These are phyloP conservation scores for Boletus rubroflammeus DNA, from an alignment of 768 basidiomycete species.

Conservation along the genomic window DNA sequence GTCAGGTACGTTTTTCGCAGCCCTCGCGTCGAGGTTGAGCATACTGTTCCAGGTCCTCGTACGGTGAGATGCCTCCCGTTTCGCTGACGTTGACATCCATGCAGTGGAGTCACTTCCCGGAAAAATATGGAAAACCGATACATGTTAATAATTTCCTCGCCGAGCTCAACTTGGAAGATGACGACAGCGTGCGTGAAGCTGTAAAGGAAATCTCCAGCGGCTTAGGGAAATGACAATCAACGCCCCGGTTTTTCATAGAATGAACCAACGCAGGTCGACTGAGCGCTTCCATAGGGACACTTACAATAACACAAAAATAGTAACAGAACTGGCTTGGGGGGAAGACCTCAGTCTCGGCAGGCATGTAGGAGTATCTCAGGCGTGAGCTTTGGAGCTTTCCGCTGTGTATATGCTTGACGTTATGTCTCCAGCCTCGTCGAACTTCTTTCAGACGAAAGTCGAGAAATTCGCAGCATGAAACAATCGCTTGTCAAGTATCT, in stretches of 20 bases:
- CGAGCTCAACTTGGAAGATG: conserved; percentile 9
- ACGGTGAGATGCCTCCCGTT: background rate
- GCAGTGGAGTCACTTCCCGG: background rate
- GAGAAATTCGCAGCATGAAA: conserved; percentile 35
- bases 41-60: background rate
- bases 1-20: conserved; percentile 39
- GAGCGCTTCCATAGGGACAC: conserved; percentile 48
- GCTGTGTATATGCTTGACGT: background rate
- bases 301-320: conserved; percentile 53
- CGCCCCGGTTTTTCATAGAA: conserved; percentile 36
- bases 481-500: conserved; percentile 48
- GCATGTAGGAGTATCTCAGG: conserved; percentile 55
- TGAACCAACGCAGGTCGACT: conserved; percentile 2
- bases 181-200: conserved; percentile 43
- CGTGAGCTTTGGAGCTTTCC: conserved; percentile 35
- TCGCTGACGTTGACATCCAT: background rate
- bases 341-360: conserved; percentile 43
- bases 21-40: background rate
- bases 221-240: conserved; percentile 57
- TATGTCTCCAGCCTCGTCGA: conserved; percentile 18
- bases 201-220: conserved; percentile 54
- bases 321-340: conserved; percentile 55
- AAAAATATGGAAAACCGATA: conserved; percentile 11
- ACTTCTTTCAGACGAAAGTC: conserved; percentile 8
- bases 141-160: conserved; percentile 2